Base-by-base conservation (phyloP, 140 eudicot genomes). In the Ambrosia hybrid region DNA sequence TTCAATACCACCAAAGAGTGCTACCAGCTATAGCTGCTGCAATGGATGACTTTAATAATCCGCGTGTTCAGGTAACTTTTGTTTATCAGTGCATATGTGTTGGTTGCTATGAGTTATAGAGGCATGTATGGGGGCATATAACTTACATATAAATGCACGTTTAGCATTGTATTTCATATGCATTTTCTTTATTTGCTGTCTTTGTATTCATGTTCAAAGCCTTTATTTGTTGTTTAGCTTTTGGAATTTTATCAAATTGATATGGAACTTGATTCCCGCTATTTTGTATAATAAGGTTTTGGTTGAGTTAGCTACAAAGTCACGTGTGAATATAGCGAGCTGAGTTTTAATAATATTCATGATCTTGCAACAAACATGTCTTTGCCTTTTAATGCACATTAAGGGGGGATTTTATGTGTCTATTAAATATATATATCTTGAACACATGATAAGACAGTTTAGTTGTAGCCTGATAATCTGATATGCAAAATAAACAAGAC, bases 41-140 rank as follows among this genome's bases (percentile, higher is more conserved):
- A 15, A 94, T 94, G 99, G 99, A 94, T 76, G 96, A 94, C 82
- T 90, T 86, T 74, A 84, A 86, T 68, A 94, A 88, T 75, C 96
- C 99, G 0, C 78, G 99, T 46, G 99, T 90, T 8, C 99, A 94
- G 95, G 99, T 94, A 60, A 56, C 84, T 76, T 12, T 26, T 57
- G 26, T 45, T 65, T 65, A 51, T 63, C n/a, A 9, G 12, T 57
- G 48, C 36, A 41, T 34, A 49, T 61, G 49, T 68, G 45, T 21
- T 21, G 14, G 66, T 39, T 15, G 64, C 16, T 70, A 36, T 51
- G 48, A 30, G 39, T 62, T 43, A 9, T 58, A 57, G 55, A 73
- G 57, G 65, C 33, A 3, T 49, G 8, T 63, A 34, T 55, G 52
- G 57, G 65, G 72, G 43, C 37, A 15, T 53, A 43, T 14, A 67